These are phyloP conservation scores for Botrytis elliptica DNA, from an alignment of 2,329 filamentous ascomycete genomes.

Conservation along the genomic window DNA sequence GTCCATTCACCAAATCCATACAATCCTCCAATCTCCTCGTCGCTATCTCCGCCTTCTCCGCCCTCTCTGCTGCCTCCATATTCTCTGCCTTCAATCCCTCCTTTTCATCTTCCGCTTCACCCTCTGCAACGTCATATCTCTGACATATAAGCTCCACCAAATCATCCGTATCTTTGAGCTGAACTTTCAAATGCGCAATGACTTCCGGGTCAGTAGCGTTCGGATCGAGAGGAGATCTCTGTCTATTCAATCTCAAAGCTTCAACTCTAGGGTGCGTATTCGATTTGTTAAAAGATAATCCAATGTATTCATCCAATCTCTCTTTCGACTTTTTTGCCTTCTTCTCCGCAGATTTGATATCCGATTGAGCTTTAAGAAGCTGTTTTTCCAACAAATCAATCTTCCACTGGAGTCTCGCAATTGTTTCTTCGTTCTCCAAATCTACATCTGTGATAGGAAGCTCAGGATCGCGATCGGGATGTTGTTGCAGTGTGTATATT, in stretches of 20 bases:
- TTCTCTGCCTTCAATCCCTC: background rate
- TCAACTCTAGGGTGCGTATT: background rate
- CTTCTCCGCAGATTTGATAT: background rate
- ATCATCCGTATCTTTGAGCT: constrained; percentile 4
- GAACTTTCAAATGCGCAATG: background rate
- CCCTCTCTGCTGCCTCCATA: background rate
- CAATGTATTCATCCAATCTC: background rate
- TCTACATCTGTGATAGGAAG: background rate
- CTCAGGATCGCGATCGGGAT: background rate
- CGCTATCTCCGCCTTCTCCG: background rate
- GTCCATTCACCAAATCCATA: constrained; percentile 19
- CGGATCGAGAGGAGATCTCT: background rate
- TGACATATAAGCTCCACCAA: background rate
- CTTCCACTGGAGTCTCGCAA: background rate
- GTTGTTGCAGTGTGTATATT: background rate
- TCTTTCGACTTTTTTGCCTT: background rate
- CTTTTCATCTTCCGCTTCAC: background rate
- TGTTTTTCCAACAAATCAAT: background rate
- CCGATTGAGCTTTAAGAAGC: background rate
- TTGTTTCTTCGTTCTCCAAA: background rate
- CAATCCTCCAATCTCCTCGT: constrained; percentile 14
- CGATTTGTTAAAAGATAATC: background rate
- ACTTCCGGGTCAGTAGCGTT: background rate
- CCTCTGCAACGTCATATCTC: background rate
- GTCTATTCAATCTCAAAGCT: background rate